Percentiles rank a stretch among this genome's conserved stretches.
These are phyloP conservation scores for Cicer bijugum DNA, from an alignment of 306 rosid species.

Conservation along the genomic window DNA sequence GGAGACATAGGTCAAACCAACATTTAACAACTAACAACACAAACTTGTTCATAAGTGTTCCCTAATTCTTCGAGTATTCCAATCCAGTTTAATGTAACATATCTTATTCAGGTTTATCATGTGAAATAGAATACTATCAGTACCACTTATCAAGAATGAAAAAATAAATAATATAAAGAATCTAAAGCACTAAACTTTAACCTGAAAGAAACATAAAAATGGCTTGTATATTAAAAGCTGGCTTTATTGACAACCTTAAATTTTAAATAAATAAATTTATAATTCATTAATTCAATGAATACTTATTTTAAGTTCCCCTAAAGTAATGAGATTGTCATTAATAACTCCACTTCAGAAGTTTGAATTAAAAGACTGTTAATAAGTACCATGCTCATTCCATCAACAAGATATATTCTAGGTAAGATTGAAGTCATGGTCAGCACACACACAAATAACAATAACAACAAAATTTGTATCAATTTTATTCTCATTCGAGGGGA, in stretches of 20 bases:
- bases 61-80: constrained; percentile 18
- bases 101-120: constrained; percentile 24
- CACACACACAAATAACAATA: not conserved
- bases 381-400: constrained; percentile 4
- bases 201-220: not conserved
- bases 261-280: constrained; percentile 1
- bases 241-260: constrained; percentile 14
- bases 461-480: not conserved
- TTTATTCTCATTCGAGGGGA: not conserved
- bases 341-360: constrained; percentile 4
- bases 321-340: constrained; percentile 17
- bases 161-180: not conserved
- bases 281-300: not conserved
- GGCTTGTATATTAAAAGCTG: constrained; percentile 9
- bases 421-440: not conserved
- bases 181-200: constrained; percentile 4
- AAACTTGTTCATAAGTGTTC: constrained; percentile 26
- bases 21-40: constrained; percentile 33
- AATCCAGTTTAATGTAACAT: constrained; percentile 1
- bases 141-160: constrained; percentile 8
- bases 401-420: not conserved
- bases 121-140: constrained; percentile 16
- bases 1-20: not conserved
- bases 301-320: constrained; percentile 5
- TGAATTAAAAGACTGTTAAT: not conserved